These are phyloP conservation scores for Persicaria maculosa DNA, from an alignment of 148 eudicot genomes.

Conservation along the genomic window DNA sequence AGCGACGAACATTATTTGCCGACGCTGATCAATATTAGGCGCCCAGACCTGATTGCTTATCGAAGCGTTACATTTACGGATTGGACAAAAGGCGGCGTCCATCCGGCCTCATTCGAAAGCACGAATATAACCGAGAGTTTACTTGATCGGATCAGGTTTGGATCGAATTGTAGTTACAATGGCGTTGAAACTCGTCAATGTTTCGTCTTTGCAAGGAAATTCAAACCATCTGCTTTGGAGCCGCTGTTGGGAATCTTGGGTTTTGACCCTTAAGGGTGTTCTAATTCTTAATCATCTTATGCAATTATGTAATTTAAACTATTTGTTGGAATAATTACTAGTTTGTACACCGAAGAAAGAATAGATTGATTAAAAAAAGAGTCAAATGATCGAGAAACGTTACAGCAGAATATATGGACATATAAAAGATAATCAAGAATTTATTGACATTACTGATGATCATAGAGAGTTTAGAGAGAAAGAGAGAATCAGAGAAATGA, in stretches of 20 bases:
- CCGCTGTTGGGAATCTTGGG: constrained; percentile 21
- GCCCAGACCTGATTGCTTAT: constrained; percentile 21
- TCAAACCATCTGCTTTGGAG: constrained; percentile 28
- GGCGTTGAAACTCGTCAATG: constrained; percentile 34
- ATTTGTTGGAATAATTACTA: too few relatives aligned
- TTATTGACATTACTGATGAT: too few relatives aligned
- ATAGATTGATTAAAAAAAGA: too few relatives aligned
- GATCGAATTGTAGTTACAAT: constrained; percentile 34
- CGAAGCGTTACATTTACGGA: constrained; percentile 43
- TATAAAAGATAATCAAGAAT: too few relatives aligned
- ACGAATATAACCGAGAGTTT: constrained; percentile 36
- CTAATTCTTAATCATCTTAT: too few relatives aligned
- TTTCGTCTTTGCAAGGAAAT: constrained; percentile 61
- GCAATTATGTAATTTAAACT: too few relatives aligned
- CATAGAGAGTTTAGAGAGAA: too few relatives aligned
- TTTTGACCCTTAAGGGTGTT: too few relatives aligned
- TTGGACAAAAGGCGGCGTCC: constrained; percentile 54
- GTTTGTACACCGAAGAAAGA: too few relatives aligned
- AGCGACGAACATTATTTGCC: constrained; percentile 65
- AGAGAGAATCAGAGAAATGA: too few relatives aligned
- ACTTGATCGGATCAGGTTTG: constrained; percentile 31
- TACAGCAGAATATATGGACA: too few relatives aligned
- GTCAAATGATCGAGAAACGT: too few relatives aligned
- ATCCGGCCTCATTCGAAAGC: constrained; percentile 37
- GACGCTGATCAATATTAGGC: constrained; percentile 36